Base-by-base conservation (phyloP, 441 rosid genomes). In the Jatropha multifida region DNA sequence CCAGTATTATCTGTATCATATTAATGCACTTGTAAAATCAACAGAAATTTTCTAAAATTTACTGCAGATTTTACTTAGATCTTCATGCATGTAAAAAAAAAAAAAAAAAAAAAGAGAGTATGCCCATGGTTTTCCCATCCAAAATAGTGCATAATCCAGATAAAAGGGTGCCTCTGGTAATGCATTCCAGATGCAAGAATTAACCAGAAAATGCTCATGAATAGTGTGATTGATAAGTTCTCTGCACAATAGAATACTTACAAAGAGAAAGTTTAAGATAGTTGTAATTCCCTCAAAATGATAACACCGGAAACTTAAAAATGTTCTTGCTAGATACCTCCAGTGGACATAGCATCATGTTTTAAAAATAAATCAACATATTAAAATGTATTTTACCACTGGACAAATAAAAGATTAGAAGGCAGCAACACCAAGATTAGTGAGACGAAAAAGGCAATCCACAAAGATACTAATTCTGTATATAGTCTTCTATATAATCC, bases 1-100 rank as follows among this genome's bases (percentile, higher is more conserved):
- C n/a, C 20, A 69, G 46, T 64, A 62, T 42, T 23, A 32, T 72
- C 71, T 26, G 20, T 41, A 73, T 18, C 74, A 73, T 14, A 62
- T 15, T 18, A n/a, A 55, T 62, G 37, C 32, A 68, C 26, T 69
- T 10, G 1, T 59, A 73, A 37, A 66, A 55, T 66, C 27, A 64
- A 42, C 58, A 48, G 6, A 49, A 23, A 72, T 56, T 56, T 37
- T 54, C 20, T 12, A 51, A 68, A 23, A 37, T 38, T 38, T 42
- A 41, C 14, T n/a, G 20, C 56, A 51, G n/a, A 56, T 8, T 58
- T 68, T 37, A 42, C 46, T 55, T 52, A 72, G 14, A 71, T 41
- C 27, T 44, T 8, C 58, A 61, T 7, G 13, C 44, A 72, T 62
- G 37, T 27, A 48, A 72, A 32, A 32, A 32, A 32, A 32, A 32